A percentile compares a stretch with the other conserved stretches of the same genome.
phyloP scores from a whole-genome alignment of 371 early-diverging fungal genomes.

The Haplosporangium sp. region DNA sequence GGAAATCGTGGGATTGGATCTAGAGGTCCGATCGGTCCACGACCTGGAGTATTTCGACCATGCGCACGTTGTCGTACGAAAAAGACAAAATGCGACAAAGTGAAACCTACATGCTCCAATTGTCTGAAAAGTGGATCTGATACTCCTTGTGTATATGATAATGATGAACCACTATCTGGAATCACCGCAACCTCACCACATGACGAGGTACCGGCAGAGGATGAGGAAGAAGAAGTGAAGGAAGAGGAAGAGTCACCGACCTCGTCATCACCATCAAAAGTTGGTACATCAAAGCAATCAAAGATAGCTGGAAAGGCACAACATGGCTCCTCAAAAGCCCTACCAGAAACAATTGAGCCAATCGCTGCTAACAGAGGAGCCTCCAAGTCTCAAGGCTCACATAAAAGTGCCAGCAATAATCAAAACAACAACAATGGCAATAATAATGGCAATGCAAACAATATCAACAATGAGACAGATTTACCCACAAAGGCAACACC shows the following conservation, averaged over 20 bases:
- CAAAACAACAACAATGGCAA: not conserved
- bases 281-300: not conserved
- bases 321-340: not conserved
- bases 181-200: not conserved
- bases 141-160: slow-evolving; percentile 42
- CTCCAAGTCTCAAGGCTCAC: not conserved
- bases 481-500: not conserved
- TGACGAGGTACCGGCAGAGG: not conserved
- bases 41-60: slow-evolving; percentile 45
- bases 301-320: not conserved
- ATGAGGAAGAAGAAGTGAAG: not conserved
- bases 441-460: not conserved
- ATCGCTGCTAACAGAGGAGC: not conserved
- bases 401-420: not conserved
- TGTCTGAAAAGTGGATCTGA: slow-evolving; percentile 31
- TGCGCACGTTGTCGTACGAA: slow-evolving; percentile 48
- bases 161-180: slow-evolving; percentile 36
- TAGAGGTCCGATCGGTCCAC: slow-evolving; percentile 37
- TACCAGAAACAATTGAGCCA: not conserved
- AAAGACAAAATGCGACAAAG: slow-evolving; percentile 47
- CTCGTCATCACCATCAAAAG: not conserved
- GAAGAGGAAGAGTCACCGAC: not conserved
- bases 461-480: not conserved
- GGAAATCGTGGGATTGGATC: slow-evolving; percentile 9
- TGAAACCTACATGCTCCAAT: slow-evolving; percentile 48